Conservation (phyloP, 2,329 filamentous ascomycete genomes). For the Penicillium hesseltinei region DNA sequence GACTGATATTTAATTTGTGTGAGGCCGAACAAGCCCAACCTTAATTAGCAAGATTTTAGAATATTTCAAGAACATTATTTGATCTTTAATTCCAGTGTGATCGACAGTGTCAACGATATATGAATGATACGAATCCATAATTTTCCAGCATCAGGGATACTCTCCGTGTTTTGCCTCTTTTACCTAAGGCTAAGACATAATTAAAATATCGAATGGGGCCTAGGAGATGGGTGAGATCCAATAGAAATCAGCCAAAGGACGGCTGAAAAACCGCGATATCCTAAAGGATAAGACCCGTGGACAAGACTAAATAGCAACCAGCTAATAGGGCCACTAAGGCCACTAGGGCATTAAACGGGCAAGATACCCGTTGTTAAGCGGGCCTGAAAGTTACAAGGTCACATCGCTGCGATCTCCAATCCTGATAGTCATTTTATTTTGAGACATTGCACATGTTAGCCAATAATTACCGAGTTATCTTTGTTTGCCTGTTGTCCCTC, state of each 20-base stretch:
- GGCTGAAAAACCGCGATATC: background rate
- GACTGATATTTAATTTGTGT: background rate
- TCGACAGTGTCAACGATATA: background rate
- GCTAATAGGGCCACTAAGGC: constrained; percentile 6
- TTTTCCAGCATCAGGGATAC: background rate
- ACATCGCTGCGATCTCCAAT: constrained; percentile 17
- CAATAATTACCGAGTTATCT: constrained; percentile 1
- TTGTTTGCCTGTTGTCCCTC: background rate
- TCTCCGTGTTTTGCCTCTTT: background rate
- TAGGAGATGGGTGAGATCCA: background rate
- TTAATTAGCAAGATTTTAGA: background rate
- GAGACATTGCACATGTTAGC: constrained; percentile 22
- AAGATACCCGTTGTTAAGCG: constrained; percentile 25
- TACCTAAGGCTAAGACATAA: background rate
- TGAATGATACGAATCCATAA: background rate
- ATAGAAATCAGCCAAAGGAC: background rate
- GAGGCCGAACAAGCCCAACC: background rate
- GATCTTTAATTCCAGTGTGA: background rate
- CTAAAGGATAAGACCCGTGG: constrained; percentile 14
- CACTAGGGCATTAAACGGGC: constrained; percentile 16
- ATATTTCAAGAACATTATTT: too few relatives aligned
- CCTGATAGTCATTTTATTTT: constrained; percentile 8
- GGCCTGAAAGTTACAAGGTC: constrained; percentile 26
- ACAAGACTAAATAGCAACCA: constrained; percentile 2
- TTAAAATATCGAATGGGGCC: background rate